phyloP scores from a whole-genome alignment of 1,284 basidiomycete genomes.

The Inonotus hispidus region DNA sequence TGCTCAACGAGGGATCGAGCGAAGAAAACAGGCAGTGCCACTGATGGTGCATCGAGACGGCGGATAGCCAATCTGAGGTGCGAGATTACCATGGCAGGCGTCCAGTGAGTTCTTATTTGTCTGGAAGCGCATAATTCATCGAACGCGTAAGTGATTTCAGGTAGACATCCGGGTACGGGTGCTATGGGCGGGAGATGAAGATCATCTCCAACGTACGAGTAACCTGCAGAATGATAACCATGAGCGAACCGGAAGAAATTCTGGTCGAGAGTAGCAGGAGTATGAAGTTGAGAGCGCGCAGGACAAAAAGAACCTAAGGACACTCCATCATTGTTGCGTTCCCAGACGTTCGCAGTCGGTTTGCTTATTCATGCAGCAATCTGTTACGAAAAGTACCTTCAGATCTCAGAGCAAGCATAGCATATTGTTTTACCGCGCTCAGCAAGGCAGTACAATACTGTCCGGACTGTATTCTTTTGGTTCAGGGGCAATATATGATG shows the following conservation, averaged over 20 bases:
- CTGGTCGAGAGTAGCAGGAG: background rate
- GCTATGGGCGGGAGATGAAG: background rate
- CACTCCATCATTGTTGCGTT: background rate
- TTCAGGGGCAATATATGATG: too few species aligned
- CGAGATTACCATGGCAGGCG: background rate
- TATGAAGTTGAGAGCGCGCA: background rate
- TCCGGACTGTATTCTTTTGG: too few species aligned
- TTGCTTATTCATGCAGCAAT: background rate
- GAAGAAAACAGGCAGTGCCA: slow-evolving; percentile 9
- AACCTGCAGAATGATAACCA: background rate
- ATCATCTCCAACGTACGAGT: background rate
- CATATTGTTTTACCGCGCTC: too few species aligned
- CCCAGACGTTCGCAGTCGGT: background rate
- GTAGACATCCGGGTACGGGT: background rate
- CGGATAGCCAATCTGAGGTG: slow-evolving; percentile 4
- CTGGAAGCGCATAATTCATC: background rate
- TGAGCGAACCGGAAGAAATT: background rate
- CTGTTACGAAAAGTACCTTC: too few species aligned
- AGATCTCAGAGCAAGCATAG: too few species aligned
- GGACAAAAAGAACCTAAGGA: background rate
- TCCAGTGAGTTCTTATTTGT: background rate
- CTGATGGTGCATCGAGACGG: slow-evolving; percentile 13
- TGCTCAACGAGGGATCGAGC: background rate
- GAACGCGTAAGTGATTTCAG: background rate
- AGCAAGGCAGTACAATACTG: too few species aligned